These are phyloP conservation scores for Erysimum cheiranthoides DNA, from an alignment of 345 rosid genomes.

Conservation along the genomic window DNA sequence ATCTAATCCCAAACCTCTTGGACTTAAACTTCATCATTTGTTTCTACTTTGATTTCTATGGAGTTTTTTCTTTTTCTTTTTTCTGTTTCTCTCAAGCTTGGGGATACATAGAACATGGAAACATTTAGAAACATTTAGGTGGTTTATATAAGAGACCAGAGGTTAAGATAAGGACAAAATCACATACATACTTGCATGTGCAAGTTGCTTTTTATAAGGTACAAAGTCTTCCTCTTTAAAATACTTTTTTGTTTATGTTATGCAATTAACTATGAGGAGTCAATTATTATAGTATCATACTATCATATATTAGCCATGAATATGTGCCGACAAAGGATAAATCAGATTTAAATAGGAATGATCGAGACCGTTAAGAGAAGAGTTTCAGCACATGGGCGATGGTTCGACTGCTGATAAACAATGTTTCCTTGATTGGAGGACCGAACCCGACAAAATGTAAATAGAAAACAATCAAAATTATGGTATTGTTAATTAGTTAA, in stretches of 20 bases:
- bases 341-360: constrained; percentile 26
- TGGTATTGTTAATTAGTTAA: neutral
- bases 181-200: constrained; percentile 48
- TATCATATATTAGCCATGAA: constrained; percentile 12
- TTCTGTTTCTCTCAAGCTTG: constrained; percentile 16
- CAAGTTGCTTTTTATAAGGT: constrained; percentile 28
- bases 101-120: constrained; percentile 28
- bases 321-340: constrained; percentile 45
- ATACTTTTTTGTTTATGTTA: neutral
- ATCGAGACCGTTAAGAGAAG: constrained; percentile 27
- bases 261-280: constrained; percentile 18
- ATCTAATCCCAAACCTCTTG: constrained; percentile 70
- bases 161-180: constrained; percentile 31
- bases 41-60: constrained; percentile 9
- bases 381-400: constrained; percentile 40
- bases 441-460: constrained; percentile 8
- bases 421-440: constrained; percentile 41
- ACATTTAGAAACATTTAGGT: constrained; percentile 18
- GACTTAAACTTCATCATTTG: constrained; percentile 74
- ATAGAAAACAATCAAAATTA: constrained; percentile 7
- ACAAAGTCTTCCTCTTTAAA: constrained; percentile 18
- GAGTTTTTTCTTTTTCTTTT: neutral
- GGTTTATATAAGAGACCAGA: constrained; percentile 39
- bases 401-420: constrained; percentile 39
- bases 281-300: constrained; percentile 13